Base-by-base conservation (phyloP, 345 rosid species). In the Populus tremula region DNA sequence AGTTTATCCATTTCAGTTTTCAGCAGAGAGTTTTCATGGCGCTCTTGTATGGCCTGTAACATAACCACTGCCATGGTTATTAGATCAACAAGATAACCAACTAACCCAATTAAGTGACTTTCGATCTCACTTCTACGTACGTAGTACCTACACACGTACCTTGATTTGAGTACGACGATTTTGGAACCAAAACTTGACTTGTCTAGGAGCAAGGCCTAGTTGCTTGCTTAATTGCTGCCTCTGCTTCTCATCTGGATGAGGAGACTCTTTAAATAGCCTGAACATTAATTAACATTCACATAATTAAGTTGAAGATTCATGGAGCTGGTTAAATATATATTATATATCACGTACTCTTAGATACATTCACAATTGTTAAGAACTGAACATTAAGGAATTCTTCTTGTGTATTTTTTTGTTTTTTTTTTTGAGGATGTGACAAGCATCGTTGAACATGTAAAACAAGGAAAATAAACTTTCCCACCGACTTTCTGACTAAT, bases 151-250 rank as follows among this genome's bases (percentile, higher is more conserved):
- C 35, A 33, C 35, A 33, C 1, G 5, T 82, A 92, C 98, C 94
- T 96, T 94, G 81, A 96, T 90, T 81, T 96, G 99, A 41, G 99
- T 96, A 36, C 99, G 89, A 43, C 99, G 96, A 84, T 96, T 96
- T 84, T 96, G 99, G 76, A 96, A 96, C 99, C 99, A 96, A 87
- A 96, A 96, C 88, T 96, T 96, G 85, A 96, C 98, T 84, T 96
- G 99, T 56, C 97, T 86, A 7, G 97, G 98, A 78, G 97, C 97
- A 49, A 96, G 92, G 16, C 99, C 99, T 71, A 96, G 78, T 81
- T 92, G 96, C 83, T 90, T 96, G 85, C 99, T 94, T 73, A 96
- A 77, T 64, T 93, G 97, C 65, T 96, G 98, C 84, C 99, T 90
- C 79, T 96, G 99, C 79, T 93, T 96, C 88, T 96, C 99, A 82